Evolutionary conservation across 2,329 filamentous ascomycete genomes (phyloP), one percentile per base, ranked within the genome.

Genomic region (Nannizzia gypsea): DNA sequence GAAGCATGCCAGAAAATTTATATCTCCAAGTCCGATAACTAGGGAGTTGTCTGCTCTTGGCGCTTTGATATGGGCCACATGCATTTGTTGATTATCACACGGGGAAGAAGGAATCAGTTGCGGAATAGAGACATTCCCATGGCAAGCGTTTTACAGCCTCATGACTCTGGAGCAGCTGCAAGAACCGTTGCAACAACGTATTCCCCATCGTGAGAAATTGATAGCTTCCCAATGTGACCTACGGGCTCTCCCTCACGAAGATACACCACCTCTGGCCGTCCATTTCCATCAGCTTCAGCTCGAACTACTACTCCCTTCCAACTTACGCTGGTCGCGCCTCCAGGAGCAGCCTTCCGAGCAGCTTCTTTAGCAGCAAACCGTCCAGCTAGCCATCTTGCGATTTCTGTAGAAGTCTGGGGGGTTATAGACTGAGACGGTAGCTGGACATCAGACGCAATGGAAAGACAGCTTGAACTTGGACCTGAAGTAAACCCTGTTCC

Each of bases 141-240:
- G 9, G 31, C 9, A 36, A 36, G 13, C 13, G 9, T 11, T 72
- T 8, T 81, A 76, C n/a, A 79, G 75, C 9, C 1, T 80, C 77
- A 13, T 61, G 63, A 1, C 48, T 64, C 48, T 88, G 84, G 58
- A 80, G 71, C 70, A 63, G 87, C 82, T 1, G 88, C 87, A 73
- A 90, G 64, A 13, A 88, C 83, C 15, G 38, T 42, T n/a, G 76
- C 77, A 66, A 77, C 68, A 28, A 90, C 90, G 73, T 90, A 95
- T 6, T 89, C 86, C 1, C 83, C 85, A 71, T 96, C 91, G 70
- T 96, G 91, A 67, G 87, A 93, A 66, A 96, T 95, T 62, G 87
- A 92, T 50, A 96, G 70, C 67, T 82, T 78, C 13, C 85, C 89
- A 56, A 83, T 76, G 64, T 83, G 80, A n/a, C 73, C 74, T 31